phyloP scores from a whole-genome alignment of 1,284 basidiomycete species.

The Volvariella volvacea region DNA sequence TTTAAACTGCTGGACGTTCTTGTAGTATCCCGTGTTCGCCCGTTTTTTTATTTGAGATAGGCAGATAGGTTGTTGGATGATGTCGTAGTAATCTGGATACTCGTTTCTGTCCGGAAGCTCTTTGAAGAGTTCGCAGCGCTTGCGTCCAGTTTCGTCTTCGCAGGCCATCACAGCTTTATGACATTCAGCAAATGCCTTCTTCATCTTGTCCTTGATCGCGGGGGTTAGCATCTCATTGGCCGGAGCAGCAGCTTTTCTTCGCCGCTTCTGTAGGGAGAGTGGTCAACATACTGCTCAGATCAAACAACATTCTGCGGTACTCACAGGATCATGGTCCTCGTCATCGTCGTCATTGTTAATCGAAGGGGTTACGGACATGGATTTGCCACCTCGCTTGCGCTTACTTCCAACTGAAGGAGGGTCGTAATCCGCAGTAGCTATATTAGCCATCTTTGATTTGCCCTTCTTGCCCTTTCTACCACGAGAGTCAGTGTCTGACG shows the following conservation, averaged over 20 bases:
- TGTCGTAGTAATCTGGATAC: conserved; percentile 88
- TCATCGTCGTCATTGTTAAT: conserved; percentile 60
- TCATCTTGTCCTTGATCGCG: conserved; percentile 68
- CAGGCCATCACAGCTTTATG: conserved; percentile 74
- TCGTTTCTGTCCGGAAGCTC: conserved; percentile 77
- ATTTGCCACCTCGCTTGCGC: conserved; percentile 70
- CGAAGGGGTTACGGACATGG: conserved; percentile 72
- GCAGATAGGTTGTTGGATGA: conserved; percentile 78
- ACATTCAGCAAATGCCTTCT: conserved; percentile 78
- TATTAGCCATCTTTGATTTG: conserved; percentile 38
- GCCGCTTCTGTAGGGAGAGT: conserved; percentile 60
- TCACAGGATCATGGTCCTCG: conserved; percentile 57
- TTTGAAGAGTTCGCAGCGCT: conserved; percentile 80
- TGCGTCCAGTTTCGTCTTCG: conserved; percentile 67
- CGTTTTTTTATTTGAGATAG: conserved; percentile 86
- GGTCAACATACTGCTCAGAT: conserved; percentile 5
- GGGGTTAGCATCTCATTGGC: conserved; percentile 42
- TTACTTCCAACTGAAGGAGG: conserved; percentile 36
- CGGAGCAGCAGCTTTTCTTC: conserved; percentile 50
- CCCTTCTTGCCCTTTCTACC: conserved; percentile 62
- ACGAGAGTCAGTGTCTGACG: conserved; percentile 53
- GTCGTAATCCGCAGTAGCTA: conserved; percentile 38
- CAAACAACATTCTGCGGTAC: conserved; percentile 16
- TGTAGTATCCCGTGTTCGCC: conserved; percentile 68
- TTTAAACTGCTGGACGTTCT: conserved; percentile 67